Evolutionary conservation across 331 rosid species (phyloP).

Genomic region (Rhamnella rubrinervis): DNA sequence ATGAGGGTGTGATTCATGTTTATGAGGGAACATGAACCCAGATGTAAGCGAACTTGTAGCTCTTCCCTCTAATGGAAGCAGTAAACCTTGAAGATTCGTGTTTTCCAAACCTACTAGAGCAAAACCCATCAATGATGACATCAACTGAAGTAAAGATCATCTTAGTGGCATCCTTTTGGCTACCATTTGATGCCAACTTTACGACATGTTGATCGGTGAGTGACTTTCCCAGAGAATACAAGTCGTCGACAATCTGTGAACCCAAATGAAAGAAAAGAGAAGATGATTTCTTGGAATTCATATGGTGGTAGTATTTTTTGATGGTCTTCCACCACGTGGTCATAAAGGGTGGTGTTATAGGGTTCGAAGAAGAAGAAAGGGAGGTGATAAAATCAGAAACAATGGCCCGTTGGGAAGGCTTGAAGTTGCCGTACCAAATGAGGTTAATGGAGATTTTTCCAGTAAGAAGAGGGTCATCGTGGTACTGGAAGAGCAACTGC

Average conservation of each 20-base stretch:
- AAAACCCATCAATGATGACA: conserved; percentile 63
- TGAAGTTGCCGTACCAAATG: conserved; percentile 78
- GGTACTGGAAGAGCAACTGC: conserved; percentile 35
- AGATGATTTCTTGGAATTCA: conserved; percentile 31
- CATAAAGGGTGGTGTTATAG: conserved; percentile 35
- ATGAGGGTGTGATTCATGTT: no score
- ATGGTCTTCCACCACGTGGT: conserved; percentile 65
- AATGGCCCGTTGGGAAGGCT: conserved; percentile 56
- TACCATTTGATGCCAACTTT: conserved; percentile 42
- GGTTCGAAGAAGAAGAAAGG: conserved; percentile 41
- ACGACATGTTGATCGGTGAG: conserved; percentile 44
- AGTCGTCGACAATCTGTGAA: conserved; percentile 42
- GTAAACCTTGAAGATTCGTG: conserved; percentile 26
- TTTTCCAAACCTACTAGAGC: conserved; percentile 61
- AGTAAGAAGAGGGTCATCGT: conserved; percentile 56
- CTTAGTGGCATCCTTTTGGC: conserved; percentile 45
- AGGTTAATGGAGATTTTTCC: conserved; percentile 58
- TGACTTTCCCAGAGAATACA: conserved; percentile 53
- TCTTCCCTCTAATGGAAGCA: conserved; percentile 8
- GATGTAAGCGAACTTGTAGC: conserved; percentile 47
- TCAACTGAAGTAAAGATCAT: conserved; percentile 59
- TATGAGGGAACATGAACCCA: conserved; percentile 56
- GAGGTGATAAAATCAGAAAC: conserved; percentile 64
- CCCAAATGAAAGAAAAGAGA: conserved; percentile 36
- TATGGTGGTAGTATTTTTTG: conserved; percentile 41